Conservation (phyloP, 208 protist genomes). For the Trypanosoma lewisi region DNA sequence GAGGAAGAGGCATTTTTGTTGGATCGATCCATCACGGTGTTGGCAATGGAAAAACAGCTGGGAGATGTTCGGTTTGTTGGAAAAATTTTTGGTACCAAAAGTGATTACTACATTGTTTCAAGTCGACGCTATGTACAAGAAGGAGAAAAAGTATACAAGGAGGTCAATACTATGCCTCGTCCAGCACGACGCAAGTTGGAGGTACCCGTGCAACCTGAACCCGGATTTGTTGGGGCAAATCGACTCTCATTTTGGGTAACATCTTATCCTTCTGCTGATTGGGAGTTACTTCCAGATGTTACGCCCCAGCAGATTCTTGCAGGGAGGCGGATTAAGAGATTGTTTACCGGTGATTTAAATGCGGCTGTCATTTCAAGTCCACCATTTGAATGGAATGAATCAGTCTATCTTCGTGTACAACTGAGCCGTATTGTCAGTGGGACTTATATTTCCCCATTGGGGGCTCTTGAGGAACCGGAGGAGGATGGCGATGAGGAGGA, state of each 20-base stretch:
- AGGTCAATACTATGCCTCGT: conserved; percentile 90
- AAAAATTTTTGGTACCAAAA: conserved; percentile 84
- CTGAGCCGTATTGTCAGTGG: conserved; percentile 90
- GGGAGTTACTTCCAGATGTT: conserved; percentile 89
- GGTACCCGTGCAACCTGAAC: conserved; percentile 81
- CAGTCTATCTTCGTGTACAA: conserved; percentile 91
- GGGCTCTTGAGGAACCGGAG: conserved; percentile 82
- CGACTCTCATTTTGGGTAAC: conserved; percentile 92
- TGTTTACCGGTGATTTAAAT: conserved; percentile 91
- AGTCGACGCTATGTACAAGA: conserved; percentile 70
- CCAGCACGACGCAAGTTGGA: conserved; percentile 76
- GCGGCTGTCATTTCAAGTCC: conserved; percentile 78
- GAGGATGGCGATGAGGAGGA: conserved; percentile 80
- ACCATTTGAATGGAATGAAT: conserved; percentile 92
- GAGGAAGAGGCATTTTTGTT: conserved; percentile 88
- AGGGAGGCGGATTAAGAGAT: conserved; percentile 78
- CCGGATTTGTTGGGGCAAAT: conserved; percentile 82
- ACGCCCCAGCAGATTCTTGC: conserved; percentile 92
- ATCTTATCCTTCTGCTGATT: conserved; percentile 65
- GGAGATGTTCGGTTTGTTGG: conserved; percentile 88
- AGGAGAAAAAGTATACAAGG: conserved; percentile 77
- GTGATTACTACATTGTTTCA: conserved; percentile 86
- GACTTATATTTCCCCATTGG: conserved; percentile 87
- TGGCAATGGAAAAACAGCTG: conserved; percentile 85
- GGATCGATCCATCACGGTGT: conserved; percentile 86